phyloP scores from a whole-genome alignment of 192 early-diverging fungal genomes.

The Linnemannia zychae region DNA sequence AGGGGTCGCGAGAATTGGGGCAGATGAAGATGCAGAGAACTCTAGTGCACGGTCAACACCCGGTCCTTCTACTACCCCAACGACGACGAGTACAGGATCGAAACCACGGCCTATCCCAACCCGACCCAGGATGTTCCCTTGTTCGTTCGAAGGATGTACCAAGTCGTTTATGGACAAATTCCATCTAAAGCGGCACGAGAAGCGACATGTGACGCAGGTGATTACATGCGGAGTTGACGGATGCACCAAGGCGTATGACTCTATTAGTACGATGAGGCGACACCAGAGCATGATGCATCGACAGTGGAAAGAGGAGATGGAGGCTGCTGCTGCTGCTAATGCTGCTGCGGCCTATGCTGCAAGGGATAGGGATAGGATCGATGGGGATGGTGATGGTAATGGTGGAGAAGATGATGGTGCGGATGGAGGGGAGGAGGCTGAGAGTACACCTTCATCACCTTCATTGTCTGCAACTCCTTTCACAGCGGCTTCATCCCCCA shows the following conservation, averaged over 20 bases:
- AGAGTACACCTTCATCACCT: neutral
- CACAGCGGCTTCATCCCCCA: neutral
- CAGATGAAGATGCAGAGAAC: neutral
- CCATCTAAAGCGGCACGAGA: conserved; percentile 48
- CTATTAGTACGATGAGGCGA: conserved; percentile 51
- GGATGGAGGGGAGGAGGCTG: neutral
- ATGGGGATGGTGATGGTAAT: neutral
- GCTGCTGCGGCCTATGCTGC: neutral
- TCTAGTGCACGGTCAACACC: conserved; percentile 25
- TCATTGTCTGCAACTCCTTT: neutral
- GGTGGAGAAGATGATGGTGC: neutral
- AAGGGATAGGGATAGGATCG: neutral
- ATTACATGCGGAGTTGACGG: conserved; percentile 54
- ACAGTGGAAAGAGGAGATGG: conserved; percentile 24
- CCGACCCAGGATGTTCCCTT: conserved; percentile 38
- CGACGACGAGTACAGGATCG: conserved; percentile 18
- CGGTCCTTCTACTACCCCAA: neutral
- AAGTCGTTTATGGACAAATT: conserved; percentile 58
- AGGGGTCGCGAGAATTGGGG: neutral
- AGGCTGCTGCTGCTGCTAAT: conserved; percentile 11
- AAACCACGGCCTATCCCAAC: conserved; percentile 28
- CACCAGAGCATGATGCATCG: conserved; percentile 55
- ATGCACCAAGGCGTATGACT: conserved; percentile 53
- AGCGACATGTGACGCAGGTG: conserved; percentile 48
- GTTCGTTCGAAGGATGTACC: conserved; percentile 48